Conservation (phyloP, 352 stramenopile species). For the Blastocystis sp. region DNA sequence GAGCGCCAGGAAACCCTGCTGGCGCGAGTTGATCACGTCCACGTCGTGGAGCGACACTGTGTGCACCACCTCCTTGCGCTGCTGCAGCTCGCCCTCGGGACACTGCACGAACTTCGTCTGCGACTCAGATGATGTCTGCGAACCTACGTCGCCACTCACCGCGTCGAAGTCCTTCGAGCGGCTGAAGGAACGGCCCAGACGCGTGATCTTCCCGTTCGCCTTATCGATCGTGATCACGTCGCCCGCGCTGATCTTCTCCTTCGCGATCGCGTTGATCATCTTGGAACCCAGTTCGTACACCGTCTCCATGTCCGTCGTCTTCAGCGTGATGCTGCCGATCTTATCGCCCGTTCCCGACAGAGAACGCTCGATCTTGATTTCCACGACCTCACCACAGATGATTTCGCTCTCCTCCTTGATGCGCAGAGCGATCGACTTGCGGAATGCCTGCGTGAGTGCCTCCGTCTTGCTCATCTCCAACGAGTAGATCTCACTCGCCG, state of each 20-base stretch:
- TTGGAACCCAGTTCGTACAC: conserved; percentile 97
- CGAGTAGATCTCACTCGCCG: conserved; percentile 94
- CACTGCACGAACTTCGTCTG: conserved; percentile 80
- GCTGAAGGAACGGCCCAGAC: conserved; percentile 90
- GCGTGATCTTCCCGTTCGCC: conserved; percentile 90
- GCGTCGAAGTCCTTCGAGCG: conserved; percentile 93
- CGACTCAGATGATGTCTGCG: conserved; percentile 46
- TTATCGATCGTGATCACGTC: conserved; percentile 99
- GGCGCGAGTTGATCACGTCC: conserved; percentile 96
- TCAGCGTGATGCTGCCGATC: conserved; percentile 84
- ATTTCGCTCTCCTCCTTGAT: conserved; percentile 99
- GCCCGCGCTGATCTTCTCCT: conserved; percentile 91
- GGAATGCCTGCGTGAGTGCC: conserved; percentile 91
- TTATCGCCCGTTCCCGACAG: conserved; percentile 65
- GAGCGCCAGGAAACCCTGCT: conserved; percentile 93
- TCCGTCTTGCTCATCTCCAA: conserved; percentile 99
- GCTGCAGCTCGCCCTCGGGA: conserved; percentile 92
- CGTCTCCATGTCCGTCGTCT: conserved; percentile 98
- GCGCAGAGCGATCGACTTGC: conserved; percentile 84
- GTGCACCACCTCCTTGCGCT: conserved; percentile 92
- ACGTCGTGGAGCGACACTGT: conserved; percentile 76
- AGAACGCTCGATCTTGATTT: conserved; percentile 88
- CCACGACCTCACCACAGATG: conserved; percentile 97
- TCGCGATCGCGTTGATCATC: conserved; percentile 98
- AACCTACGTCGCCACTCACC: conserved; percentile 75